Percentiles rank a stretch among this genome's conserved stretches.
These are phyloP conservation scores for Capsicum rhomboideum DNA, from an alignment of 257 asterid species.

Conservation along the genomic window DNA sequence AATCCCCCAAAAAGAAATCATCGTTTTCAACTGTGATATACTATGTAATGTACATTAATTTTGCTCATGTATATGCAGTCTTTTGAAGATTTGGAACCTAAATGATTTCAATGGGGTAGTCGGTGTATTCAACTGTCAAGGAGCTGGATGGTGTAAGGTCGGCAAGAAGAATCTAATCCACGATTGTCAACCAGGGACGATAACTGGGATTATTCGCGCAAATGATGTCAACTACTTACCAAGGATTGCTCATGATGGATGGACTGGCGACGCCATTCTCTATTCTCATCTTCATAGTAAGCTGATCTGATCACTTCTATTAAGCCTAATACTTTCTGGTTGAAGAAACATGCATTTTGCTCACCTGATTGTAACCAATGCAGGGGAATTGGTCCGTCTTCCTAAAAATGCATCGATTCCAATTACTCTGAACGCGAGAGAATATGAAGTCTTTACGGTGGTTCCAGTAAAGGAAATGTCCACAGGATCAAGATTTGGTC, in stretches of 20 bases:
- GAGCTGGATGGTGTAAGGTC: constrained; percentile 72
- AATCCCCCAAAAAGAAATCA: too few species aligned
- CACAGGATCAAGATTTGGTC: constrained; percentile 40
- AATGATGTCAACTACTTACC: constrained; percentile 71
- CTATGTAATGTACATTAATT: not conserved
- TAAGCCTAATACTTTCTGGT: not conserved
- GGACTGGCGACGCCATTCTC: constrained; percentile 56
- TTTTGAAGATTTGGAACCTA: constrained; percentile 80
- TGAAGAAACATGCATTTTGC: not conserved
- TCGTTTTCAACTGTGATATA: not conserved
- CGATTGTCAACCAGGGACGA: constrained; percentile 53
- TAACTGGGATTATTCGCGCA: constrained; percentile 54
- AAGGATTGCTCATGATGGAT: constrained; percentile 42
- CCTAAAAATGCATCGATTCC: constrained; percentile 50
- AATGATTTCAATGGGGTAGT: constrained; percentile 65
- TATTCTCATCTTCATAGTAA: constrained; percentile 69
- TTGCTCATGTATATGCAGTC: constrained; percentile 24
- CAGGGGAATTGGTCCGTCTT: constrained; percentile 62
- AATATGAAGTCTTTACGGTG: constrained; percentile 71
- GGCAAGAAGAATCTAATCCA: constrained; percentile 76
- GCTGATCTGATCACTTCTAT: not conserved
- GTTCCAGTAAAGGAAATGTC: constrained; percentile 49
- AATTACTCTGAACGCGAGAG: constrained; percentile 50
- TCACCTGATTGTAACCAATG: not conserved
- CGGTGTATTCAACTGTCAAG: constrained; percentile 80